Evolutionary conservation across 345 rosid species (phyloP).

Genomic region (Populus tremula): DNA sequence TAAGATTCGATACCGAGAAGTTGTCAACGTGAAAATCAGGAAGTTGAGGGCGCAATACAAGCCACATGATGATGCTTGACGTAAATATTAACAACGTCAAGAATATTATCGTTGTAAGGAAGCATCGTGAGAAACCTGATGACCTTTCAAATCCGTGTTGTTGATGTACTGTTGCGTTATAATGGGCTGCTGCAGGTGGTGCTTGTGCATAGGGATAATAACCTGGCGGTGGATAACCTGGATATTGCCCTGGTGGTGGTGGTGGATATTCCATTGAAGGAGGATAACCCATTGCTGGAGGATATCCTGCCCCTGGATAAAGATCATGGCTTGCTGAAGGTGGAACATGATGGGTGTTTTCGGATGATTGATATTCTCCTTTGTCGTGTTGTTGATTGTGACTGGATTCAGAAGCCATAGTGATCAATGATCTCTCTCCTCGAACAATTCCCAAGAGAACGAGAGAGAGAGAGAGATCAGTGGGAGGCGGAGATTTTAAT

Average conservation of each 20-base stretch:
- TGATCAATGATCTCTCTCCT: background rate
- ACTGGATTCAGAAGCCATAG: conserved; percentile 27
- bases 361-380: conserved; percentile 7
- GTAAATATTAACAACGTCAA: conserved; percentile 32
- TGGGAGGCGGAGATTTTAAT: background rate
- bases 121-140: conserved; percentile 36
- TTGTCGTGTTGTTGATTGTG: conserved; percentile 6
- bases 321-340: background rate
- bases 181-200: conserved; percentile 41
- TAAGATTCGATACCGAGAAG: conserved; percentile 48
- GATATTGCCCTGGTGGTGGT: conserved; percentile 7
- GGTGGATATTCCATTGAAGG: conserved; percentile 38
- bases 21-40: conserved; percentile 44
- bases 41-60: conserved; percentile 56
- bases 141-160: conserved; percentile 16
- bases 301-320: conserved; percentile 13
- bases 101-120: conserved; percentile 34
- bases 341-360: background rate
- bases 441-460: background rate
- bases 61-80: conserved; percentile 49
- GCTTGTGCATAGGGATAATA: conserved; percentile 28
- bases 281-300: conserved; percentile 30
- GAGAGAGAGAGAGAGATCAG: background rate
- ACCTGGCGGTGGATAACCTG: conserved; percentile 8
- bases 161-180: conserved; percentile 13